Percentiles rank a stretch among this genome's conserved stretches.
phyloP scores from a whole-genome alignment of 495 filamentous ascomycete genomes.

The Tuber calosporum region DNA sequence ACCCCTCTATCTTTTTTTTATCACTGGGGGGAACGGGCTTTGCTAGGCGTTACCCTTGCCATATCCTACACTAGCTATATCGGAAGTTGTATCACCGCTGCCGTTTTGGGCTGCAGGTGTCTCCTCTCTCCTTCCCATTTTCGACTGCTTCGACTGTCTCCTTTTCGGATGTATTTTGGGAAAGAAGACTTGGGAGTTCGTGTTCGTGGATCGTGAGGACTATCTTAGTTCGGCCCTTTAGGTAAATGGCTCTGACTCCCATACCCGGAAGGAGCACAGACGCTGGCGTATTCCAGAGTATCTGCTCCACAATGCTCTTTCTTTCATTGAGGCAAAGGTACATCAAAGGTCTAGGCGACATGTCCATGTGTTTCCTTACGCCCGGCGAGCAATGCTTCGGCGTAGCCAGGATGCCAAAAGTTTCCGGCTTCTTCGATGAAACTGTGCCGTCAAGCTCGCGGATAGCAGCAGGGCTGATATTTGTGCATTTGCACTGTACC shows the following conservation, averaged over 20 bases:
- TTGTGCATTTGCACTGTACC: slow-evolving; percentile 72
- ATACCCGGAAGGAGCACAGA: slow-evolving; percentile 25
- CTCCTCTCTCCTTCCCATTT: not conserved
- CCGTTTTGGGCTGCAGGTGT: not conserved
- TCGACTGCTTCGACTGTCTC: not conserved
- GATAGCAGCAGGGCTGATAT: slow-evolving; percentile 54
- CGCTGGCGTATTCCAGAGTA: slow-evolving; percentile 38
- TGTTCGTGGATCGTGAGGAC: not conserved
- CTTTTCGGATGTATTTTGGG: not conserved
- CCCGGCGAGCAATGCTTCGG: slow-evolving; percentile 30
- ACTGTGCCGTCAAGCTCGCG: slow-evolving; percentile 84
- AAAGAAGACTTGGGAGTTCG: not conserved
- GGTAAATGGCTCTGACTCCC: not conserved
- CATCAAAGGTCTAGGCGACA: slow-evolving; percentile 27
- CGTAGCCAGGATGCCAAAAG: slow-evolving; percentile 37
- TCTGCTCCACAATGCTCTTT: slow-evolving; percentile 28
- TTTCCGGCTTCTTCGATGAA: slow-evolving; percentile 57
- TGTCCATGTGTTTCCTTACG: slow-evolving; percentile 22
- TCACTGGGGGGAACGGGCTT: not conserved
- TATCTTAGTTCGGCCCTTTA: not conserved
- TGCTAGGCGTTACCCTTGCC: not conserved
- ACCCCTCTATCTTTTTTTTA: no score
- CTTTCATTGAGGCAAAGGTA: slow-evolving; percentile 28
- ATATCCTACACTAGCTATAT: not conserved
- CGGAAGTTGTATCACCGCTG: not conserved